Evolutionary conservation across 805 yeast species (phyloP), one percentile per base, ranked within the genome.

Genomic region (Yarrowia divulgata): DNA sequence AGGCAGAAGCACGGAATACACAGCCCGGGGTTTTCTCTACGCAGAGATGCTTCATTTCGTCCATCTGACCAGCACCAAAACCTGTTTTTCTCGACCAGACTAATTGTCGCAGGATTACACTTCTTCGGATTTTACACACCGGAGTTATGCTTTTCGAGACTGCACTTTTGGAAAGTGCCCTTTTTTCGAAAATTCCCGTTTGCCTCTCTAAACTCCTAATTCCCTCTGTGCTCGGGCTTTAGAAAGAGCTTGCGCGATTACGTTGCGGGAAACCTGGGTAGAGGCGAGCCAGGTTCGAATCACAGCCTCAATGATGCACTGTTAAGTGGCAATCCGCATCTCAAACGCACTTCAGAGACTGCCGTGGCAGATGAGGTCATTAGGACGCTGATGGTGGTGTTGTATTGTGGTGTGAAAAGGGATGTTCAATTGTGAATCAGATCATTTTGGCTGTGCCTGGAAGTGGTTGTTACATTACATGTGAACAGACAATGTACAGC

Each of bases 121-220:
- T 54, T 54, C 43, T 18, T 54, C 60, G 60, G 60, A 40, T 37
- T 57, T 57, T 57, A 57, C 63, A 29, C 23, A 19, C 48, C 63
- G 63, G 63, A 42, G 63, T 57, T 57, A 57, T 57, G 63, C 48
- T 54, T 45, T 57, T 57, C 63, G 63, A 57, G 63, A n/a, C 63
- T 29, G 12, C 8, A 43, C 45, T 55, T 39, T n/a, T 32, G 23
- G 13, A 5, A 8, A 16, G 5, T 46, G 8, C 48, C 37, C 8
- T 2, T 49, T 49, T 6, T 49, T 37, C 14, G 35, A 34, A n/a
- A n/a, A n/a, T n/a, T n/a, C n/a, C n/a, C n/a, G n/a, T n/a, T 23
- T 23, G 29, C 37, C 37, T 23, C 14, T 16, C 63, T 57, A 57
- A 57, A 57, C 63, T 57, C 63, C 63, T 57, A 16, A 57, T 57